These are phyloP conservation scores for Auricularia heimuer DNA, from an alignment of 768 basidiomycete genomes.

Conservation along the genomic window DNA sequence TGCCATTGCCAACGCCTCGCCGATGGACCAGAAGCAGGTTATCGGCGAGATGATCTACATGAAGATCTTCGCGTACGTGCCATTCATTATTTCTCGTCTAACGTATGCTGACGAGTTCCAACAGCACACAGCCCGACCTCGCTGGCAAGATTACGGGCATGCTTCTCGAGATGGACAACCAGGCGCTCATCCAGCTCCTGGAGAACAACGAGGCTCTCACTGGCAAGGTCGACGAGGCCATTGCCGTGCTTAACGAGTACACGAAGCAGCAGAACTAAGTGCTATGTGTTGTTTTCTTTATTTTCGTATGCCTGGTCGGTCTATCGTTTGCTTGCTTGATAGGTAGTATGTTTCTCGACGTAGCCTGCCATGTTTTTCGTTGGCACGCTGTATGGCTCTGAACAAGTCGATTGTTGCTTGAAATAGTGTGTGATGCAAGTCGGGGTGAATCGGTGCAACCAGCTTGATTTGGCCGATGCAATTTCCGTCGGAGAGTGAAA, in stretches of 20 bases:
- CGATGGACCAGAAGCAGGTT: constrained; percentile 96
- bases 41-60: constrained; percentile 94
- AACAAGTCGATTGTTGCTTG: neutral
- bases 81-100: constrained; percentile 4
- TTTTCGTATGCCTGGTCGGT: neutral
- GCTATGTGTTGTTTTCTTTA: neutral
- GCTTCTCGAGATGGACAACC: constrained; percentile 98
- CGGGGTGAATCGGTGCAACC: neutral
- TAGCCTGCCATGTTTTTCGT: neutral
- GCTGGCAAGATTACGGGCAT: constrained; percentile 99
- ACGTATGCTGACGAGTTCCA: constrained; percentile 3
- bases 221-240: constrained; percentile 86
- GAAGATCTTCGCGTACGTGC: constrained; percentile 68
- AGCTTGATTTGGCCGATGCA: neutral
- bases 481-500: neutral
- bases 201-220: constrained; percentile 75
- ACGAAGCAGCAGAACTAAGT: constrained; percentile 35
- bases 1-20: constrained; percentile 45
- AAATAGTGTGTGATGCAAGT: neutral
- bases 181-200: constrained; percentile 81
- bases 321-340: neutral
- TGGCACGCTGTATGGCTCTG: neutral
- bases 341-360: neutral
- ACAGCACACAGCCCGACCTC: constrained; percentile 76
- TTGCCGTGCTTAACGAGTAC: constrained; percentile 82